Conservation (phyloP, 73 alveolate genomes). For the Tetrahymena borealis region DNA sequence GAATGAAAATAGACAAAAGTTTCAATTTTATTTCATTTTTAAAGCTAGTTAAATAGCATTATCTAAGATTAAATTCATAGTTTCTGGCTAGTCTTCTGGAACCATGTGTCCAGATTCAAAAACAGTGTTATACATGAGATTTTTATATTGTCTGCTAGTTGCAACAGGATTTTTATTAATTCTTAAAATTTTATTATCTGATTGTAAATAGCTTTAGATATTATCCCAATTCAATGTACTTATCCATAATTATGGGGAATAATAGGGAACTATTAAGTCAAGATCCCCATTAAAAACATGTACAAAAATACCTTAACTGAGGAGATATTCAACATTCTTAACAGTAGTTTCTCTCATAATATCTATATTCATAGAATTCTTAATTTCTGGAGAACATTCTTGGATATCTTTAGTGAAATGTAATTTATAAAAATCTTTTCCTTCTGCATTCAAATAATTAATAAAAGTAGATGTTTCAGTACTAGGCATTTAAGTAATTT, state of each 20-base stretch:
- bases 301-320: not conserved
- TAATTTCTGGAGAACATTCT: not conserved
- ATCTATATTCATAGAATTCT: not conserved
- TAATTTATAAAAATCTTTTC: too few relatives aligned
- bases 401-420: not conserved
- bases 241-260: not conserved
- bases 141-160: not conserved
- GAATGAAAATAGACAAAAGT: too few relatives aligned
- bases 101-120: constrained; percentile 89
- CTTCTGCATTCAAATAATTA: too few relatives aligned
- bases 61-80: too few relatives aligned
- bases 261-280: not conserved
- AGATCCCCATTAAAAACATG: not conserved
- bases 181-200: not conserved
- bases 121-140: constrained; percentile 32
- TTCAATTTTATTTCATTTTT: too few relatives aligned
- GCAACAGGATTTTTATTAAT: not conserved
- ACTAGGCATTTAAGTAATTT: too few relatives aligned
- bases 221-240: not conserved
- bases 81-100: constrained; percentile 85
- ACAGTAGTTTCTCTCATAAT: too few relatives aligned
- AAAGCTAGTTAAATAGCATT: too few relatives aligned
- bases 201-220: not conserved
- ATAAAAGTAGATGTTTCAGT: too few relatives aligned
- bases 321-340: not conserved